Base-by-base conservation (phyloP, 2,329 filamentous ascomycete species). In the Penicillium sumatraense region DNA sequence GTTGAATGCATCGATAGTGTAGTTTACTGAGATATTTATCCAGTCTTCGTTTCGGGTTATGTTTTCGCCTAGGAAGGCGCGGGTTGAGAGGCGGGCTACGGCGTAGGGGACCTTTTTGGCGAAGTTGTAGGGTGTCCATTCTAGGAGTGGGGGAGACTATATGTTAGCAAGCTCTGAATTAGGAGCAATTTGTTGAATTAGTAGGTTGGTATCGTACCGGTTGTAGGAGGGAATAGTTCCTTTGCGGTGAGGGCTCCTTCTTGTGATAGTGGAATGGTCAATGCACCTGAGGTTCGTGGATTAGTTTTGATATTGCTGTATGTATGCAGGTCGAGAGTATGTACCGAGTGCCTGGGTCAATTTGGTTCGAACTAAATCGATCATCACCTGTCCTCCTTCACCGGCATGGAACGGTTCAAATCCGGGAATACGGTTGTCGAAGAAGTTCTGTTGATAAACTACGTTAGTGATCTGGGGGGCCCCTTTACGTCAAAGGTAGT, bases 121-220 rank as follows among this genome's bases (percentile, higher is more conserved):
- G 61, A 84, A 77, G 60, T 78, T 79, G 48, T 84, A 77, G 0
- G 81, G 66, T 1, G 79, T 83, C 83, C 83, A 86, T 57, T 85
- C 82, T 68, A 40, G 20, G n/a, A 48, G 13, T 36, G n/a, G 5
- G 2, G 26, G 13, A 23, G 16, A 8, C 7, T 23, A 8, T 13
- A 38, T 10, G 21, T 42, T 42, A 42, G 38, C 20, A n/a, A 42
- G 3, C 6, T n/a, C n/a, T n/a, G n/a, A n/a, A n/a, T n/a, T n/a
- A n/a, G n/a, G n/a, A n/a, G n/a, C n/a, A n/a, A n/a, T 41, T 41
- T 24, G 20, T 23, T 24, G 5, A 14, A 24, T 11, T 2, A 9
- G 36, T 27, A 27, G 26, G 26, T 13, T 31, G 6, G 29, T 14
- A 31, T n/a, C 62, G 27, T 68, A 72, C 69, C 65, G 11, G 66